Base-by-base conservation (phyloP, 169 alveolate species). In the Amoebophrya sp. region DNA sequence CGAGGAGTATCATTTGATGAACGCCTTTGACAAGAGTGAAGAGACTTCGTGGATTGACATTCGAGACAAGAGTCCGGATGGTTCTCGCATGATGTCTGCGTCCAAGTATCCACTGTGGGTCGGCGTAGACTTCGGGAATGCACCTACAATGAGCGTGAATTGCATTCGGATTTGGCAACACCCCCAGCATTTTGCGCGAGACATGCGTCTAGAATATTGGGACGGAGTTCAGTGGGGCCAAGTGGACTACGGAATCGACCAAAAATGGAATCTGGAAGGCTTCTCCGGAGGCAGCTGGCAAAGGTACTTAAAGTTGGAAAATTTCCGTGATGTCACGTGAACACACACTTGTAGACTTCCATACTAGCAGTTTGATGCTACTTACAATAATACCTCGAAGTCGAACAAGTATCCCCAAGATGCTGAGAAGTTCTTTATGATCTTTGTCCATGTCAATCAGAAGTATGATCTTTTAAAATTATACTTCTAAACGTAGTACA, bases 81-180 rank as follows among this genome's bases (percentile, higher is more conserved):
- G 83, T 0, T 1, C 12, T 1, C 2, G 83, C 33, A 36, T 29
- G 26, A 65, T 65, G 83, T 1, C 2, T 29, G 33, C 18, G 1
- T 1, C 83, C 83, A 6, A 47, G 65, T 65, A 65, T 18, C 83
- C 83, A 26, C 83, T 65, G 83, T 65, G 18, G 10, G 3, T 65
- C 2, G 83, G 83, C 2, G 83, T 65, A 26, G 83, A 65, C 83
- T 65, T 65, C 83, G 83, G 83, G n/a, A 65, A 65, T 26, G 2
- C 83, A 6, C 83, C 83, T 6, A 65, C 83, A 29, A 65, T 65
- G 83, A 65, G n/a, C 83, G 83, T 65, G 33, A 65, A 65, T 36
- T 65, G 83, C 83, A 65, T 65, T 36, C 83, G 83, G 83, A 65
- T 65, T 0, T 65, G 83, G 83, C 83, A 65, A 36, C 83, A 65